Evolutionary conservation across 139 green algal species (phyloP).

Genomic region (Trebouxia sp.): DNA sequence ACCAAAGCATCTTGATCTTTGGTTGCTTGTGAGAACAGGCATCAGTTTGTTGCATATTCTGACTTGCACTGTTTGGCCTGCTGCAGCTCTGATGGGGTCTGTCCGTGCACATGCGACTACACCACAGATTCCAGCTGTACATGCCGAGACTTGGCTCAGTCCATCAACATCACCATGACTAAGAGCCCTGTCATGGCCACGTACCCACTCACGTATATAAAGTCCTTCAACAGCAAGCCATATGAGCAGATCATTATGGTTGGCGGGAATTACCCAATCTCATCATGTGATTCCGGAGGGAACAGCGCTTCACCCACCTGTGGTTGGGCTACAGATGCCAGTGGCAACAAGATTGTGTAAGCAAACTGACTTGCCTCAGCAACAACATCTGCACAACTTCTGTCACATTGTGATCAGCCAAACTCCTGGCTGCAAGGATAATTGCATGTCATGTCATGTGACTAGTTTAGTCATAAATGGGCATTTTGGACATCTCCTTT

Average conservation of each 20-base stretch:
- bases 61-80: neutral
- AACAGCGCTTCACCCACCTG: conserved; percentile 63
- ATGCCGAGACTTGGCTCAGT: conserved; percentile 70
- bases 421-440: no score
- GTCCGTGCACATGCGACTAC: conserved; percentile 81
- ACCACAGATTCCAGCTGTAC: conserved; percentile 58
- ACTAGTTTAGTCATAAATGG: no score
- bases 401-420: no score
- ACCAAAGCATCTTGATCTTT: neutral
- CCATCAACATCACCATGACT: conserved; percentile 56
- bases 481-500: no score
- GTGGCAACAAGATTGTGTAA: conserved; percentile 37
- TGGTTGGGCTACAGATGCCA: conserved; percentile 59
- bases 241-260: conserved; percentile 48
- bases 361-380: neutral
- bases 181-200: conserved; percentile 68
- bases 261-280: conserved; percentile 24
- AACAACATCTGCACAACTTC: neutral
- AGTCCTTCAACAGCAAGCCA: conserved; percentile 53
- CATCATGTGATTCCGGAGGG: conserved; percentile 49
- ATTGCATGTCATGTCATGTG: no score
- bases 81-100: conserved; percentile 57
- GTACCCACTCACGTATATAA: conserved; percentile 72
- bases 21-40: neutral
- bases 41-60: neutral